These are phyloP conservation scores for Dimargaris verticillata DNA, from an alignment of 192 early-diverging fungal species.

Conservation along the genomic window DNA sequence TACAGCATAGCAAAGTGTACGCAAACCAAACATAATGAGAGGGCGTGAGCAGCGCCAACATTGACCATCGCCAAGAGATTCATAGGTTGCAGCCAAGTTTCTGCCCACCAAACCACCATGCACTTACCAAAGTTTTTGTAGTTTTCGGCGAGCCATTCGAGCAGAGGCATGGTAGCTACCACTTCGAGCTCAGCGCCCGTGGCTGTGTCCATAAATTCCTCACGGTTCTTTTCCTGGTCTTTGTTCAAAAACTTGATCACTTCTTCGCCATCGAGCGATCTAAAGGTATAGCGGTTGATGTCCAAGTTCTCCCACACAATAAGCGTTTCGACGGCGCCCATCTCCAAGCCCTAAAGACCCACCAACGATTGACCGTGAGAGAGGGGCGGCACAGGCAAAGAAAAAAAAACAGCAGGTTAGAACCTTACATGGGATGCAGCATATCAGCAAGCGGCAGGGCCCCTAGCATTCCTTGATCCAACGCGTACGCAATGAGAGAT, in stretches of 20 bases:
- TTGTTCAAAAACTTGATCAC: conserved; percentile 60
- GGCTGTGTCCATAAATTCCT: conserved; percentile 47
- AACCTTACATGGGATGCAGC: no score
- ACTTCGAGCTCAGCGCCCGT: conserved; percentile 66
- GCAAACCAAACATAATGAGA: neutral
- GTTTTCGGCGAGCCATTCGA: conserved; percentile 96
- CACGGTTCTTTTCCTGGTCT: conserved; percentile 66
- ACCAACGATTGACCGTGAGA: no score
- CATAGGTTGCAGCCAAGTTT: neutral
- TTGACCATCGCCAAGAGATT: no score
- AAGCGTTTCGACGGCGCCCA: conserved; percentile 96
- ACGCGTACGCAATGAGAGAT: no score
- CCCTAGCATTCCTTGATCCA: no score
- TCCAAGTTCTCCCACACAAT: conserved; percentile 97
- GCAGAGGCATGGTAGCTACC: conserved; percentile 57
- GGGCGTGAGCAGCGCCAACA: no score
- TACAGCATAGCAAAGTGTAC: conserved; percentile 23
- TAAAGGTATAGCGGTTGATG: conserved; percentile 55
- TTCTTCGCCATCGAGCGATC: conserved; percentile 45
- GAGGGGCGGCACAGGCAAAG: no score
- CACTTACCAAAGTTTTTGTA: conserved; percentile 94
- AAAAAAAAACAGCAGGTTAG: no score
- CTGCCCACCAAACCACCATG: neutral
- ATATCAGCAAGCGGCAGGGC: no score
- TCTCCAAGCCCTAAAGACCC: conserved; percentile 86